These are phyloP conservation scores for Rubia peregrina DNA, from an alignment of 305 asterid genomes.

Conservation along the genomic window DNA sequence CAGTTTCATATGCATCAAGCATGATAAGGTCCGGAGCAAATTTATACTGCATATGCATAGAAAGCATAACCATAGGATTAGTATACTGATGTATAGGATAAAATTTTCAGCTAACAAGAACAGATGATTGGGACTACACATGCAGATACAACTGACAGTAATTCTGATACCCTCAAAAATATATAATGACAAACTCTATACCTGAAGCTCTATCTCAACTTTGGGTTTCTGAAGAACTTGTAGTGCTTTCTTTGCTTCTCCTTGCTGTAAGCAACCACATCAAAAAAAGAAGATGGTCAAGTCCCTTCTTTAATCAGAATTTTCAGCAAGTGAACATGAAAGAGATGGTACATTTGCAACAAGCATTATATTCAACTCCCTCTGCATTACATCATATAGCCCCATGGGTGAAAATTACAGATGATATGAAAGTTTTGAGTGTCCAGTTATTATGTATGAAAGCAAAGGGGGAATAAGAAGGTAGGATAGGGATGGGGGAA, in stretches of 20 bases:
- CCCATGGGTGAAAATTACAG: neutral
- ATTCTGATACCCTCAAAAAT: neutral
- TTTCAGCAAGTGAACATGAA: neutral
- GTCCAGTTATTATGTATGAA: neutral
- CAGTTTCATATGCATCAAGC: conserved; percentile 99
- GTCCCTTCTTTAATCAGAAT: neutral
- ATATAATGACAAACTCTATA: conserved; percentile 17
- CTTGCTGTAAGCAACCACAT: conserved; percentile 46
- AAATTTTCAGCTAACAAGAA: conserved; percentile 3
- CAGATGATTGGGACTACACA: neutral
- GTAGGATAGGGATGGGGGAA: neutral
- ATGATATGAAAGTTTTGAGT: neutral
- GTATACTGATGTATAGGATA: neutral
- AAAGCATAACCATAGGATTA: conserved; percentile 13
- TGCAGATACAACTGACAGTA: conserved; percentile 4
- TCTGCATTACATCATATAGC: neutral
- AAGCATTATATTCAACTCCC: neutral
- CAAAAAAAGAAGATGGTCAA: conserved; percentile 1
- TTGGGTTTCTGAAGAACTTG: conserved; percentile 95
- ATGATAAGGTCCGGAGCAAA: conserved; percentile 94
- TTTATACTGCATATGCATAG: conserved; percentile 66
- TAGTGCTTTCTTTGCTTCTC: conserved; percentile 95
- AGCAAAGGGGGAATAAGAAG: neutral
- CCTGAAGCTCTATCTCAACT: conserved; percentile 88
- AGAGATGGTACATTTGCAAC: neutral